phyloP scores from a whole-genome alignment of 2,329 filamentous ascomycete genomes.

The Boeremia exigua region DNA sequence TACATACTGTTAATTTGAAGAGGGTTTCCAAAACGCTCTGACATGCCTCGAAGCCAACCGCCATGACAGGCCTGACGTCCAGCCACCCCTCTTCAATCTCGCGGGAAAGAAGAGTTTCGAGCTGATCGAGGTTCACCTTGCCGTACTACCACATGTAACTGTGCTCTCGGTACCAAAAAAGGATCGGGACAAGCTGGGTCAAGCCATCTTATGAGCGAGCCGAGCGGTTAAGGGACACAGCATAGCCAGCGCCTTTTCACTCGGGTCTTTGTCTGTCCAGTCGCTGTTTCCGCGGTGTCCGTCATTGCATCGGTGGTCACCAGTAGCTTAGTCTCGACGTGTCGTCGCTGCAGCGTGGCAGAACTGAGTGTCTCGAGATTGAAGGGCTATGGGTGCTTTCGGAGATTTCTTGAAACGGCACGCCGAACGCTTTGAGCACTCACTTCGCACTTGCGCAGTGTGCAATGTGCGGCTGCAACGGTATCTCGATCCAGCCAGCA shows the following conservation, averaged over 20 bases:
- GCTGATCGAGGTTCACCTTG: not conserved
- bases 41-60: not conserved
- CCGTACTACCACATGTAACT: no score
- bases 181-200: no score
- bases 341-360: not conserved
- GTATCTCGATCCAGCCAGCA: constrained; percentile 1
- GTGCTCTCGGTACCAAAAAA: no score
- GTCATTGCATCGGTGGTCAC: not conserved
- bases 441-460: not conserved
- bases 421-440: not conserved
- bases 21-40: not conserved
- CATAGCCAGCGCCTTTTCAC: not conserved
- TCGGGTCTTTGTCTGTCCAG: not conserved
- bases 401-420: constrained; percentile 10
- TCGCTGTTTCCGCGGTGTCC: not conserved
- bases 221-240: not conserved
- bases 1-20: no score
- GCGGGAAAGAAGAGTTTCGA: not conserved
- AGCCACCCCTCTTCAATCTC: not conserved
- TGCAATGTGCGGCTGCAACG: not conserved
- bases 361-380: not conserved
- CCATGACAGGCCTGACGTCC: not conserved
- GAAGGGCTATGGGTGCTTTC: not conserved
- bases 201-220: not conserved
- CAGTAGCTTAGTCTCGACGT: not conserved